Percentiles rank a stretch among this genome's conserved stretches.
These are phyloP conservation scores for Phytophthora pinifolia DNA, from an alignment of 352 stramenopile genomes.

Conservation along the genomic window DNA sequence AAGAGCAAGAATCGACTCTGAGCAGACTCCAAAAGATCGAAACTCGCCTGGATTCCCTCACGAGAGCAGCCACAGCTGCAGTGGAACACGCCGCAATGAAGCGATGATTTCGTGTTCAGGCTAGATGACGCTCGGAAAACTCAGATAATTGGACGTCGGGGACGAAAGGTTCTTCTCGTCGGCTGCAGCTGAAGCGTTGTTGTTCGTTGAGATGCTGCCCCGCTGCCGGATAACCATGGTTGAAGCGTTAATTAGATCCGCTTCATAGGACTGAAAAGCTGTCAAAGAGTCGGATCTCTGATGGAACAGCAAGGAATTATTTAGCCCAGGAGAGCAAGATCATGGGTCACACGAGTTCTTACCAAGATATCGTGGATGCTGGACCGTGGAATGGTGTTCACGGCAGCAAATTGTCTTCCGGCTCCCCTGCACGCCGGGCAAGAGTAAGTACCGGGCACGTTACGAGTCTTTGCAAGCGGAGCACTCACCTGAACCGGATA, in stretches of 20 bases:
- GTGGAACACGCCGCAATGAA: constrained; percentile 17
- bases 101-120: background rate
- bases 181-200: constrained; percentile 15
- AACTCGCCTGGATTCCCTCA: constrained; percentile 39
- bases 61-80: constrained; percentile 19
- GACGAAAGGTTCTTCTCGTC: constrained; percentile 23
- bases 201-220: constrained; percentile 20
- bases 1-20: constrained; percentile 48
- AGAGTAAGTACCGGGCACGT: constrained; percentile 2
- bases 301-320: background rate
- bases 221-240: constrained; percentile 56
- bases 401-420: constrained; percentile 55
- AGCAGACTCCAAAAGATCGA: constrained; percentile 42
- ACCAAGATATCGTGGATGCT: constrained; percentile 51
- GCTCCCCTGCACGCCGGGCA: constrained; percentile 32
- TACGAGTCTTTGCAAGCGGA: background rate
- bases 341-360: background rate
- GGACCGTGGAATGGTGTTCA: constrained; percentile 36
- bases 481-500: constrained; percentile 53
- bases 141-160: constrained; percentile 35
- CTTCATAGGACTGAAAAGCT: constrained; percentile 44
- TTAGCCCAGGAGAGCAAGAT: constrained; percentile 8
- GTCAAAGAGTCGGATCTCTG: constrained; percentile 39
- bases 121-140: constrained; percentile 42
- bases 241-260: constrained; percentile 57